Base-by-base conservation (phyloP, 371 early-diverging fungal genomes). In the Zopfochytrium polystomum region DNA sequence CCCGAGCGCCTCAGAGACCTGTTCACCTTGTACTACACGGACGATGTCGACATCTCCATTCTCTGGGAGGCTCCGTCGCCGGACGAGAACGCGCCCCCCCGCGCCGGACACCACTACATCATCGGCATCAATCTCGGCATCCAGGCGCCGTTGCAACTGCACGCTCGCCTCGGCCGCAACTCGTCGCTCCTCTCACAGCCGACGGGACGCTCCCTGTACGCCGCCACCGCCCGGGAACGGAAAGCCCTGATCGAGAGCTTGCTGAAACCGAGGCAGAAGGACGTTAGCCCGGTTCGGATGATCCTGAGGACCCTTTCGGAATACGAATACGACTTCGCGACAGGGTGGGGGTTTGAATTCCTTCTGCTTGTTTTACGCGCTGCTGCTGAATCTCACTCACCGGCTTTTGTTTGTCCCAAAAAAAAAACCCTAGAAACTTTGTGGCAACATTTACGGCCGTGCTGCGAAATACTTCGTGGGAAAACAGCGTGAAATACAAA, bases 81-180 rank as follows among this genome's bases (percentile, higher is more conserved):
- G 80, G 30, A 74, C 76, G 26, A 65, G 73, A 68, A 74, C 67
- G 35, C 79, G 81, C 1, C 80, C 78, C 34, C 87, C 1, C 56
- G 51, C 9, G 52, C 48, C 31, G 77, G 96, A 0, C 92, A 93
- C 63, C 93, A 92, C 65, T 90, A 88, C 54, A 88, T 93, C 52
- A 87, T 90, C 38, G 93, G 94, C 18, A 88, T 92, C 53, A 92
- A 91, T 63, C 69, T 92, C 4, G 84, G 85, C n/a, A 79, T 89
- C 18, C 89, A 89, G 44, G 81, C 85, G 54, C 78, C 80, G 34
- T 57, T 80, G 55, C 80, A 88, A 82, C 60, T 71, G 25, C 66
- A 56, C 20, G 46, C 66, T 27, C 52, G 56, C 9, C 33, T 66
- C 55, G 59, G 49, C 6, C 62, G 57, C 42, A 66, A 56, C 32